phyloP scores from a whole-genome alignment of 768 basidiomycete species.

The Lactarius pseudohatsudake region DNA sequence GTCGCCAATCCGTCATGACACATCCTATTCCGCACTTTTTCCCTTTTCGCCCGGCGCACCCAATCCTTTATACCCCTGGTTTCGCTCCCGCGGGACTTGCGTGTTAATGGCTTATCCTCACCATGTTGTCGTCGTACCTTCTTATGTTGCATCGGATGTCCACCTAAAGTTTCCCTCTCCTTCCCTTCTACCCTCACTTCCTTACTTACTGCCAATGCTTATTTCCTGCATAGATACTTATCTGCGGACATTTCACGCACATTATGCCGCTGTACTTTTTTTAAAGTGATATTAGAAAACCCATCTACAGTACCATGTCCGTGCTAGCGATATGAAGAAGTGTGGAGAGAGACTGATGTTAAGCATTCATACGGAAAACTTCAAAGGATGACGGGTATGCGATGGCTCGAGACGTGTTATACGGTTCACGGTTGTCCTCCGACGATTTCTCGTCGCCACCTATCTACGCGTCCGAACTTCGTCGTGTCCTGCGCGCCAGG shows the following conservation, averaged over 20 bases:
- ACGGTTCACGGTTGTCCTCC: conserved; percentile 49
- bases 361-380: not conserved
- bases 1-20: conserved; percentile 62
- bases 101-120: conserved; percentile 19
- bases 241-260: conserved; percentile 27
- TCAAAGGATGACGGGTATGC: not conserved
- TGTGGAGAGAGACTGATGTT: conserved; percentile 14
- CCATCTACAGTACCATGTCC: conserved; percentile 23
- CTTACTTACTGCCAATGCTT: conserved; percentile 22
- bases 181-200: not conserved
- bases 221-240: conserved; percentile 26
- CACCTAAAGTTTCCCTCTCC: conserved; percentile 19
- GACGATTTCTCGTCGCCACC: conserved; percentile 78
- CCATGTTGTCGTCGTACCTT: conserved; percentile 6
- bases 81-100: conserved; percentile 1
- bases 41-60: conserved; percentile 3
- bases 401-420: not conserved
- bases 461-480: conserved; percentile 73
- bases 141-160: conserved; percentile 35
- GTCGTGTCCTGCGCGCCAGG: conserved; percentile 62
- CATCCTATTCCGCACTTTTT: not conserved
- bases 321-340: conserved; percentile 21
- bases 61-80: conserved; percentile 12
- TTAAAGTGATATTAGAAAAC: conserved; percentile 29
- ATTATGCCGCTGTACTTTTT: conserved; percentile 31